phyloP scores from a whole-genome alignment of 2,329 filamentous ascomycete species.

The Talaromyces verruculosus region DNA sequence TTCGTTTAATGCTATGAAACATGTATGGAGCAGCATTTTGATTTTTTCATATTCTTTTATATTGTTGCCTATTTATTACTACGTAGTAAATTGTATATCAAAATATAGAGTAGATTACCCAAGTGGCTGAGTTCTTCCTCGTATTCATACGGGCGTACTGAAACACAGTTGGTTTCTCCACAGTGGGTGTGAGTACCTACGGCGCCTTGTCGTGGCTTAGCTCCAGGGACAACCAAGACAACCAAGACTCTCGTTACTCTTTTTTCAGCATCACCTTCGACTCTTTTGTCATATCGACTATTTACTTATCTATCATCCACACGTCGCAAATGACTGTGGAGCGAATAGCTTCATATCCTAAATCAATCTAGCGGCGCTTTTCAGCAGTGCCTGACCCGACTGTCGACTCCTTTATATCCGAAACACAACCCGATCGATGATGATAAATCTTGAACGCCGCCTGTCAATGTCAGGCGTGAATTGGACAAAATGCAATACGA shows the following conservation, averaged over 20 bases:
- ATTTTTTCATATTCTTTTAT: background rate
- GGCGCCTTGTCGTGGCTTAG: conserved; percentile 7
- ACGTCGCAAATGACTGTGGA: background rate
- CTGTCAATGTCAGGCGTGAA: conserved; percentile 12
- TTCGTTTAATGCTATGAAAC: background rate
- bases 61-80: background rate
- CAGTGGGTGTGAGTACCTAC: background rate
- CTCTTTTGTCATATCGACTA: background rate
- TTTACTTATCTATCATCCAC: background rate
- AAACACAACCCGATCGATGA: conserved; percentile 5
- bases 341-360: background rate
- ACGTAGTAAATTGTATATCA: background rate
- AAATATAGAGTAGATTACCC: background rate
- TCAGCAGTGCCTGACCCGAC: background rate
- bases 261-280: background rate
- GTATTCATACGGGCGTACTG: background rate
- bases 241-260: background rate
- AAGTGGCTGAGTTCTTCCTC: background rate
- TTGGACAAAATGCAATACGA: conserved; percentile 50
- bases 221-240: conserved; percentile 18
- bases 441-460: conserved; percentile 18
- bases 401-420: background rate
- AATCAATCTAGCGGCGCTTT: background rate
- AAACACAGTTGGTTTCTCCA: conserved; percentile 2
- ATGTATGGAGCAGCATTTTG: background rate